phyloP scores from a whole-genome alignment of 2,329 filamentous ascomycete species.

The Cytospora schulzeri region DNA sequence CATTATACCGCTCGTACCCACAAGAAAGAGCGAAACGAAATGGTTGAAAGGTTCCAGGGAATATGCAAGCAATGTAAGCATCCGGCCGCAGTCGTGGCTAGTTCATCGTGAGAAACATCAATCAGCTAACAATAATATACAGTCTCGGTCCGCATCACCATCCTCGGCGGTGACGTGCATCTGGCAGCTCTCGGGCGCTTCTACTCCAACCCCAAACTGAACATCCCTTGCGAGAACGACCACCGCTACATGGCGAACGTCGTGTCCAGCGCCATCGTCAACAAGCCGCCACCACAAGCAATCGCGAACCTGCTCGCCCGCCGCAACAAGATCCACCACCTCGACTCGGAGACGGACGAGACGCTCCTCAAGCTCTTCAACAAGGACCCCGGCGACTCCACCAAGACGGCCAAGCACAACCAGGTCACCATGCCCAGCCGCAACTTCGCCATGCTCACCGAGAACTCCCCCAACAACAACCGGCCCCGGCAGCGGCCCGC shows the following conservation, averaged over 20 bases:
- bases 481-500: constrained; percentile 20
- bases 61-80: constrained; percentile 69
- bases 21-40: constrained; percentile 79
- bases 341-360: constrained; percentile 78
- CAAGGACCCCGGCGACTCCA: constrained; percentile 77
- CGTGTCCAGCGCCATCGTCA: constrained; percentile 92
- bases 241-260: constrained; percentile 95
- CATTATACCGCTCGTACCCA: constrained; percentile 93
- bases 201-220: constrained; percentile 83
- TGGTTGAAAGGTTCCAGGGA: constrained; percentile 80
- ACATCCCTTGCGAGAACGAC: constrained; percentile 77
- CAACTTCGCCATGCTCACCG: constrained; percentile 89
- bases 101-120: accelerated
- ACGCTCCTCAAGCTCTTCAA: constrained; percentile 92
- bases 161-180: constrained; percentile 92
- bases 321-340: constrained; percentile 79
- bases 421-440: constrained; percentile 88
- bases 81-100: too few species aligned
- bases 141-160: constrained; percentile 83
- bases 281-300: constrained; percentile 84
- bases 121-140: background rate
- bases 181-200: constrained; percentile 90
- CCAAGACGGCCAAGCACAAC: constrained; percentile 75
- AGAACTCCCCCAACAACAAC: constrained; percentile 72
- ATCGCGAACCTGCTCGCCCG: constrained; percentile 90